Evolutionary conservation across 2,329 filamentous ascomycete species (phyloP).

Genomic region (Trichoderma hamatum): DNA sequence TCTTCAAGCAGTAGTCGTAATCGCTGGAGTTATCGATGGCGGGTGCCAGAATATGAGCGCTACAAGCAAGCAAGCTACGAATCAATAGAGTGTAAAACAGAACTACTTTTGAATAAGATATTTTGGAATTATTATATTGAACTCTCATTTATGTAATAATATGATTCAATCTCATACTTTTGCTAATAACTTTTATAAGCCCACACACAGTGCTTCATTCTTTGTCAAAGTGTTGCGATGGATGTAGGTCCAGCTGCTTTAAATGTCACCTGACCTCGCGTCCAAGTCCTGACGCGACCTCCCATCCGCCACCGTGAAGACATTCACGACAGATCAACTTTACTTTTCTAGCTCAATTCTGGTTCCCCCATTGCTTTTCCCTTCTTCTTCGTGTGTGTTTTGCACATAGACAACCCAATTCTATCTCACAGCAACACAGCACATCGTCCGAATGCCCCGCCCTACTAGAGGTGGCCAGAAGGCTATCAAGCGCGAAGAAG

Average conservation of each 20-base stretch:
- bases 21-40: background rate
- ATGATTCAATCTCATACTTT: background rate
- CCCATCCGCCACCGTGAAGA: constrained; percentile 2
- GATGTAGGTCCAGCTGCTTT: constrained; percentile 6
- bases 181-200: background rate
- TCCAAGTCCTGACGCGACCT: constrained; percentile 1
- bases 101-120: background rate
- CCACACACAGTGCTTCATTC: background rate
- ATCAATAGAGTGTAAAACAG: background rate
- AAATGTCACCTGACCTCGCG: constrained; percentile 31
- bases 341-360: background rate
- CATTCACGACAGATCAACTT: background rate
- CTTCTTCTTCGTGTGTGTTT: background rate
- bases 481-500: constrained; percentile 40
- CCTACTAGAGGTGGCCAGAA: constrained; percentile 41
- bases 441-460: constrained; percentile 38
- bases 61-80: background rate
- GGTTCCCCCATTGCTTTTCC: background rate
- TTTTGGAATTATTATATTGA: no score
- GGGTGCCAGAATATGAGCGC: background rate
- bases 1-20: background rate
- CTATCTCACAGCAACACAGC: background rate
- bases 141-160: background rate
- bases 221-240: background rate
- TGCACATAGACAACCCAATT: background rate